These are phyloP conservation scores for Candida incommunis DNA, from an alignment of 805 yeast genomes.

Conservation along the genomic window DNA sequence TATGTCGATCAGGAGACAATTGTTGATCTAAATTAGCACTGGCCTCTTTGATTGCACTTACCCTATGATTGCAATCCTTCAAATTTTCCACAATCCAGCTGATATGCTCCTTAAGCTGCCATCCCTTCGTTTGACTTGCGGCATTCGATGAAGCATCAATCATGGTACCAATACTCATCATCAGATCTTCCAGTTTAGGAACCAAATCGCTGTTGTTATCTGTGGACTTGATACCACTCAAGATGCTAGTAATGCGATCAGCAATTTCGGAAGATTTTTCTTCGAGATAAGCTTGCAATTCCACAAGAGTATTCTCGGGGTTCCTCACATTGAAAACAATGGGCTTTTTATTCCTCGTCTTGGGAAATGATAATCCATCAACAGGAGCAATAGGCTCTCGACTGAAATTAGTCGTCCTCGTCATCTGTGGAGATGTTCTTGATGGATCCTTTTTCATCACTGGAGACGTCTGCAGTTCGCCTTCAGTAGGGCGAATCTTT, in stretches of 20 bases:
- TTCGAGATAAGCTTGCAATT: slow-evolving; percentile 71
- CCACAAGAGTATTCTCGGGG: slow-evolving; percentile 79
- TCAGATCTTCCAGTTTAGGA: slow-evolving; percentile 60
- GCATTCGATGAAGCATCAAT: slow-evolving; percentile 76
- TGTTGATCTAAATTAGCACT: slow-evolving; percentile 20
- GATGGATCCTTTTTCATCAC: not conserved
- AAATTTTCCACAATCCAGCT: slow-evolving; percentile 79
- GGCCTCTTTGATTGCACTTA: slow-evolving; percentile 52
- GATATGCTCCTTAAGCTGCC: slow-evolving; percentile 78
- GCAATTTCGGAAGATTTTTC: slow-evolving; percentile 90
- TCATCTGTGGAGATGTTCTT: not conserved
- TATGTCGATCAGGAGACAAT: slow-evolving; percentile 48
- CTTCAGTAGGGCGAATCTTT: slow-evolving; percentile 5
- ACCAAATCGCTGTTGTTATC: slow-evolving; percentile 64
- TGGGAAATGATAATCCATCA: slow-evolving; percentile 5
- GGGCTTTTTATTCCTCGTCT: slow-evolving; percentile 1
- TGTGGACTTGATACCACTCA: slow-evolving; percentile 34
- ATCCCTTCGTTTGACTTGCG: slow-evolving; percentile 79
- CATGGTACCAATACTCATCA: slow-evolving; percentile 70
- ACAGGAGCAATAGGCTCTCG: not conserved
- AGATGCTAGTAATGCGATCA: slow-evolving; percentile 70
- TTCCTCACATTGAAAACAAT: slow-evolving; percentile 60
- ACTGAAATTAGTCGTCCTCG: not conserved
- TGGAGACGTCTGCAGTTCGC: not conserved
- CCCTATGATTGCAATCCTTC: slow-evolving; percentile 72